Evolutionary conservation across 1,139 yeast species (phyloP).

Genomic region (Citeromyces siamensis): DNA sequence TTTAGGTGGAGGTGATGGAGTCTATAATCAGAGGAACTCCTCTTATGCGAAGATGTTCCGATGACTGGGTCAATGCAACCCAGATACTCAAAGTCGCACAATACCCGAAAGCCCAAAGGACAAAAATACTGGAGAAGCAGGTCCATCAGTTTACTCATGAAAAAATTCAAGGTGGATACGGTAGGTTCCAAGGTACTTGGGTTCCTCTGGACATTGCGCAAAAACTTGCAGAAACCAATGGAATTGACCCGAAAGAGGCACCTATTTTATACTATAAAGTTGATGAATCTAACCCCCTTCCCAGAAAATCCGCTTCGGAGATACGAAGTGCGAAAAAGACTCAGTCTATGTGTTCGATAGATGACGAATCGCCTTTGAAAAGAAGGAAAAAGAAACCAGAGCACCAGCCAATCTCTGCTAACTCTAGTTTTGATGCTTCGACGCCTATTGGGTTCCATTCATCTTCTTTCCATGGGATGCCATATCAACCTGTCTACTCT

Average conservation of each 20-base stretch:
- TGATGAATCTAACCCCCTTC: slow-evolving; percentile 13
- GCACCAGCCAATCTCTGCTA: slow-evolving; percentile 7
- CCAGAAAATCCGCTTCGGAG: slow-evolving; percentile 8
- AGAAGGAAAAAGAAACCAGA: slow-evolving; percentile 6
- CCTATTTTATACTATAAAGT: slow-evolving; percentile 22
- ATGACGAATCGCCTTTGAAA: slow-evolving; percentile 2
- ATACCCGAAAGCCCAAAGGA: slow-evolving; percentile 47
- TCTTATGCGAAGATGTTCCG: slow-evolving; percentile 20
- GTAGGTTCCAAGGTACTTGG: slow-evolving; percentile 53
- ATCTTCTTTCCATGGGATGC: neutral
- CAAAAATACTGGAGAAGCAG: slow-evolving; percentile 44
- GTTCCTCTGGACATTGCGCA: slow-evolving; percentile 40
- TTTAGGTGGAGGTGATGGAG: slow-evolving; percentile 20
- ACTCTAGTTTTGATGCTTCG: neutral
- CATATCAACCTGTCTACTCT: slow-evolving; percentile 1
- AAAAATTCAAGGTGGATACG: slow-evolving; percentile 55
- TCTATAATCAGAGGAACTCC: slow-evolving; percentile 18
- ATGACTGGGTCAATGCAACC: slow-evolving; percentile 32
- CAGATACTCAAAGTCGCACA: slow-evolving; percentile 48
- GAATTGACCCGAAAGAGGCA: slow-evolving; percentile 26
- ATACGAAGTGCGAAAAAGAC: slow-evolving; percentile 3
- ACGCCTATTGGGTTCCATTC: neutral
- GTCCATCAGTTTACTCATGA: slow-evolving; percentile 45
- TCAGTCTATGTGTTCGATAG: neutral
- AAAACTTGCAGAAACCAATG: slow-evolving; percentile 33